Evolutionary conservation across 192 early-diverging fungal species (phyloP).

Genomic region (Spinellus fusiger): DNA sequence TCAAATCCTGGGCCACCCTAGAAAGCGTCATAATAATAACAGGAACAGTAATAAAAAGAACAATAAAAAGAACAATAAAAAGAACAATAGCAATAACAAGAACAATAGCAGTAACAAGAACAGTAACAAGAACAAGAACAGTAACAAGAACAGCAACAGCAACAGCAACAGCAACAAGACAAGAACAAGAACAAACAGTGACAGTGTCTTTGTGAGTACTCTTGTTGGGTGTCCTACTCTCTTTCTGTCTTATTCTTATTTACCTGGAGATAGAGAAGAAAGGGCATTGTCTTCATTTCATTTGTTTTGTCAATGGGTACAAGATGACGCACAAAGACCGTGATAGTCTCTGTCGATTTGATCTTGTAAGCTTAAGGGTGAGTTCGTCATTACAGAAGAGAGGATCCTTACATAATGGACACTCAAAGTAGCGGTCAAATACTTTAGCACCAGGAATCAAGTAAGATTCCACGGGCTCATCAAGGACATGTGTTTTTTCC

Average conservation of each 20-base stretch:
- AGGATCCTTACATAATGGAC: conserved; percentile 40
- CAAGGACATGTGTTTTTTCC: too few species aligned
- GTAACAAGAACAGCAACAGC: too few species aligned
- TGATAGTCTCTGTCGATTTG: conserved; percentile 22
- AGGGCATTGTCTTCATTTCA: conserved; percentile 46
- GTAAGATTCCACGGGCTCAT: conserved; percentile 45
- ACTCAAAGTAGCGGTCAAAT: conserved; percentile 54
- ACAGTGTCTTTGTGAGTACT: too few species aligned
- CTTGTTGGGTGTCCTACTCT: neutral
- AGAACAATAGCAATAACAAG: too few species aligned
- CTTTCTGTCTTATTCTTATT: neutral
- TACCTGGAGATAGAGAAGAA: conserved; percentile 50
- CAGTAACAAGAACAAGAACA: too few species aligned
- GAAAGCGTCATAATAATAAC: neutral
- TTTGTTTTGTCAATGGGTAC: conserved; percentile 44
- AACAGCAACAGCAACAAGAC: too few species aligned
- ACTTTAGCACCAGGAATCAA: conserved; percentile 48
- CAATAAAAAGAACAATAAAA: too few species aligned
- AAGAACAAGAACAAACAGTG: too few species aligned
- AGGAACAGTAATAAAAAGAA: too few species aligned
- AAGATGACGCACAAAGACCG: conserved; percentile 50
- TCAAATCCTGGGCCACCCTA: conserved; percentile 58
- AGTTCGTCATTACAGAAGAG: neutral
- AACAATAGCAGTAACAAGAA: too few species aligned
- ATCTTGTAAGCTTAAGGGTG: conserved; percentile 7